Conservation (phyloP, 441 rosid genomes). For the Populus trichocarpa region DNA sequence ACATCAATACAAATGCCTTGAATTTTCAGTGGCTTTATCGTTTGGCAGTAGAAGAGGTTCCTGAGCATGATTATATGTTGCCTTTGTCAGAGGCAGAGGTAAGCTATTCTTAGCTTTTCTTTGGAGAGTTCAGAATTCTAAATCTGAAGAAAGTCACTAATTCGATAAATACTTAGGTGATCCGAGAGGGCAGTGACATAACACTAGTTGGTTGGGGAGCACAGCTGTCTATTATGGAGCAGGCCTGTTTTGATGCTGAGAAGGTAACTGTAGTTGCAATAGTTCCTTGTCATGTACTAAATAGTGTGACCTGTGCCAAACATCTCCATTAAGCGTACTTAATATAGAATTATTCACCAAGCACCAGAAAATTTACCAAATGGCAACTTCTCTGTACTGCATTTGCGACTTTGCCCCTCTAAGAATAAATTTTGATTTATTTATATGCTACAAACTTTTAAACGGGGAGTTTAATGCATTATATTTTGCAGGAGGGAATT, state of each 20-base stretch:
- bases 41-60: slow-evolving; percentile 81
- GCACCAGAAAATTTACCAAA: not conserved
- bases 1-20: slow-evolving; percentile 15
- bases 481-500: slow-evolving; percentile 68
- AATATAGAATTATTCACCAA: not conserved
- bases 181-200: slow-evolving; percentile 77
- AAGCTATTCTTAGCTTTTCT: slow-evolving; percentile 8
- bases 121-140: slow-evolving; percentile 5
- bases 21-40: slow-evolving; percentile 81
- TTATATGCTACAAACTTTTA: not conserved
- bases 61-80: slow-evolving; percentile 81
- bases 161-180: slow-evolving; percentile 42
- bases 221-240: slow-evolving; percentile 76
- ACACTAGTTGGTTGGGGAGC: slow-evolving; percentile 97
- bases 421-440: not conserved
- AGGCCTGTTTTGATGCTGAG: slow-evolving; percentile 76
- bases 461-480: not conserved
- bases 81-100: slow-evolving; percentile 91
- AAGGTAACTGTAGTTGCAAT: slow-evolving; percentile 33
- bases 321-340: not conserved
- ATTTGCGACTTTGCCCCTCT: not conserved
- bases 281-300: not conserved
- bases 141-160: slow-evolving; percentile 17
- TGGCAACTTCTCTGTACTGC: not conserved
- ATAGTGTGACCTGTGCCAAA: not conserved